Base-by-base conservation (phyloP, 768 basidiomycete genomes). In the Tephrocybe sp. region DNA sequence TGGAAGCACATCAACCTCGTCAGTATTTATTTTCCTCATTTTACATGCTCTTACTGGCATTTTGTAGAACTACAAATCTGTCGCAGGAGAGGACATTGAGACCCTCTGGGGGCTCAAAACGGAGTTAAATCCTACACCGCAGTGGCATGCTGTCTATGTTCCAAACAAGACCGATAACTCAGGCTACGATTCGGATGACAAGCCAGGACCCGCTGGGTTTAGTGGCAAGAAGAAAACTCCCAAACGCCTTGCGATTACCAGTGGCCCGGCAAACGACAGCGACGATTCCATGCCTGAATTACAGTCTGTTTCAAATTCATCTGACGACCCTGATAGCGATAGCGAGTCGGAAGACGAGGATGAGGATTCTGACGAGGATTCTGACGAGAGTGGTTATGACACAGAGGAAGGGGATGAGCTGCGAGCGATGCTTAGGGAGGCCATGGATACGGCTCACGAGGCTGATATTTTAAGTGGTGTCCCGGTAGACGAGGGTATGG, bases 401-500 rank as follows among this genome's bases (percentile, higher is more conserved):
- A 78, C 79, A 3, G 88, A 87, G 39, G 78, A 84, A 50, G 87
- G 87, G 54, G 86, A 86, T 45, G 74, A 78, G 53, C 63, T 88
- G 23, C 70, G 82, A 16, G 79, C 80, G 25, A 62, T 83, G 68
- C 54, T 82, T 22, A 74, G 81, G 42, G 83, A 87, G 59, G 90
- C 88, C 3, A 87, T 90, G 86, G 82, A 88, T 52, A 69, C 76
- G 15, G 82, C 79, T 0, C 71, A 78, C 57, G 75, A 80, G 43
- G 73, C 78, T 16, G 84, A 83, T 47, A 83, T 82, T 63, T 72
- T 80, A 42, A 79, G 85, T 59, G 70, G 71, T 24, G 71, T 67
- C 13, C 54, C 64, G 47, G 64, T 64, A 11, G 63, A 65, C 12
- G 61, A 64, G 13, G 69, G 71, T 6, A 69, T 76, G 3, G 70